Evolutionary conservation across 1,284 basidiomycete species (phyloP).

Genomic region (Neonothopanus nambi): DNA sequence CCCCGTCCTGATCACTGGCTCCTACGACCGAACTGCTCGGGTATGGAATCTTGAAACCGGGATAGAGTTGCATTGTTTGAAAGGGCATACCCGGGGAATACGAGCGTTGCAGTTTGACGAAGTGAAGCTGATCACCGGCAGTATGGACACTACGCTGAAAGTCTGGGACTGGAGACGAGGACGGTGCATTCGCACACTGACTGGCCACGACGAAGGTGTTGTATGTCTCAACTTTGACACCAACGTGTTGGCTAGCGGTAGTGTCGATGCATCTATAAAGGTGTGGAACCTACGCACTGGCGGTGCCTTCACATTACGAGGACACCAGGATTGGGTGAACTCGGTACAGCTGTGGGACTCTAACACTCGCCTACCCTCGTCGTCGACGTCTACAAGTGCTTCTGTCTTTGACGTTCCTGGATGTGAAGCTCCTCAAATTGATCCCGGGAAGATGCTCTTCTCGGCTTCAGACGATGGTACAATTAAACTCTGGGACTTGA

Average conservation of each 20-base stretch:
- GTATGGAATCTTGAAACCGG: conserved; percentile 98
- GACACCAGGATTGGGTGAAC: conserved; percentile 97
- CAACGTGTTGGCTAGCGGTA: conserved; percentile 89
- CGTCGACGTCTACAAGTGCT: conserved; percentile 37
- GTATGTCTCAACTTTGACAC: conserved; percentile 92
- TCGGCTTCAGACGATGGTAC: conserved; percentile 95
- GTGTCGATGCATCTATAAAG: conserved; percentile 88
- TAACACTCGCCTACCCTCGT: conserved; percentile 28
- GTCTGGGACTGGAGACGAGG: conserved; percentile 99
- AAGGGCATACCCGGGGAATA: conserved; percentile 90
- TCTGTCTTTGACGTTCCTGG: conserved; percentile 38
- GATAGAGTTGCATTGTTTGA: conserved; percentile 78
- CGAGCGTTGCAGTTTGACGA: conserved; percentile 96
- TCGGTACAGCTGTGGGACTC: conserved; percentile 93
- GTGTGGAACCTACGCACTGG: conserved; percentile 96
- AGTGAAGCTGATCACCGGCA: conserved; percentile 92
- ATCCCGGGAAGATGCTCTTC: conserved; percentile 91
- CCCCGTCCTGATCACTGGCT: conserved; percentile 96
- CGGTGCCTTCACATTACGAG: conserved; percentile 89
- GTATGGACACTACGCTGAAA: conserved; percentile 94
- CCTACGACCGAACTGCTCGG: conserved; percentile 92
- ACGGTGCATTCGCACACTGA: conserved; percentile 82
- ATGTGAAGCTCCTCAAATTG: conserved; percentile 51
- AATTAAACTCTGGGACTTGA: conserved; percentile 94
- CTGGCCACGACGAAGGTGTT: conserved; percentile 92